Evolutionary conservation across 495 filamentous ascomycete species (phyloP), one percentile per base, ranked within the genome.

Genomic region (Aspergillus ellipticus): DNA sequence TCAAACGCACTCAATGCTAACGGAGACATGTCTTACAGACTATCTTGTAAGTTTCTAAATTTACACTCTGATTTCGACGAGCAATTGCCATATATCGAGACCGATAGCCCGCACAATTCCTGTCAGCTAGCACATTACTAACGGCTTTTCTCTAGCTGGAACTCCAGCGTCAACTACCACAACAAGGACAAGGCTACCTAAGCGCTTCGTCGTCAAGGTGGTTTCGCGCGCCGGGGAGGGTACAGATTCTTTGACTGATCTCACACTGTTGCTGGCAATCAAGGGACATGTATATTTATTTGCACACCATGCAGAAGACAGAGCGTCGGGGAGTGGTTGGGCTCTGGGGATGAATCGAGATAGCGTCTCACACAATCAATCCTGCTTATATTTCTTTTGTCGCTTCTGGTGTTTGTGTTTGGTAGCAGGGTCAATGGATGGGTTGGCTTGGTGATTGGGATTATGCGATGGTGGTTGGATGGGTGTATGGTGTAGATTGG

Each of bases 121-220:
- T n/a, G n/a, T n/a, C n/a, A n/a, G n/a, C n/a, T n/a, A n/a, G n/a
- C n/a, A n/a, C n/a, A n/a, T n/a, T n/a, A n/a, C n/a, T n/a, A 28
- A 28, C 24, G 24, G 24, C 37, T 56, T 13, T 4, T 17, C 20
- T 28, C 59, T 70, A 94, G 90, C 87, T 98, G 94, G 94, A 98
- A 98, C 76, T 73, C 79, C 58, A 79, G 76, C 26, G 90, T 96
- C 79, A 98, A 98, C 83, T 92, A 96, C 80, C 91, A 97, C 85
- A 90, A 95, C 82, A 86, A 85, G 74, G 89, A 95, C 77, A 87
- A 91, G 82, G 67, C 74, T 52, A 76, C 70, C 63, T 85, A 83
- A 80, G 60, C 49, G 33, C 17, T 31, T 26, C 20, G 24, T 49
- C 21, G 46, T 31, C 39, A 17, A 39, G 49, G 45, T 15, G 21